phyloP scores from a whole-genome alignment of 805 yeast species.

The Candida incommunis region DNA sequence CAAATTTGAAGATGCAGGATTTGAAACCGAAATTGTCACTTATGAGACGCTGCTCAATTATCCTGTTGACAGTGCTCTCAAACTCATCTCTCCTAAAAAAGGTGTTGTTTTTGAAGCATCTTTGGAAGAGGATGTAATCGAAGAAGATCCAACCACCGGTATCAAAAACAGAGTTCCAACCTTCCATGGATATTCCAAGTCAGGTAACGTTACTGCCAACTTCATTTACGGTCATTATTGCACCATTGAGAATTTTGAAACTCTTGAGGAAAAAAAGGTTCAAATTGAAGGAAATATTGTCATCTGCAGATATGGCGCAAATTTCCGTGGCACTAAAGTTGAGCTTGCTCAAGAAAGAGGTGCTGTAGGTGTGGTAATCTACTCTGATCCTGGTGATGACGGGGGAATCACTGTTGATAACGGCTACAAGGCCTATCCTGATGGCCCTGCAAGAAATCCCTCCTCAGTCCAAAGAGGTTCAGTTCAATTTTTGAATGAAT shows the following conservation, averaged over 20 bases:
- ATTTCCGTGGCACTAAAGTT: conserved; percentile 63
- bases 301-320: conserved; percentile 48
- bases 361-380: conserved; percentile 50
- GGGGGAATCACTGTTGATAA: conserved; percentile 33
- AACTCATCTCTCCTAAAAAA: conserved; percentile 23
- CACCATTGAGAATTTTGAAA: conserved; percentile 40
- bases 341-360: conserved; percentile 64
- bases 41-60: conserved; percentile 51
- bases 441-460: conserved; percentile 69
- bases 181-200: conserved; percentile 63
- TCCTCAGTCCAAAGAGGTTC: conserved; percentile 67
- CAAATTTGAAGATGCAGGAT: conserved; percentile 47
- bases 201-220: conserved; percentile 58
- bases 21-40: conserved; percentile 36
- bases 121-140: conserved; percentile 36
- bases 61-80: conserved; percentile 42
- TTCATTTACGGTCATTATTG: conserved; percentile 62
- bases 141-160: conserved; percentile 36
- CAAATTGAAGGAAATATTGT: conserved; percentile 45
- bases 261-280: conserved; percentile 33
- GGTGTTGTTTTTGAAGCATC: conserved; percentile 36
- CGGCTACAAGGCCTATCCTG: conserved; percentile 54
- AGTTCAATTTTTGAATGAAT: conserved; percentile 42
- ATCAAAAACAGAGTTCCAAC: conserved; percentile 45
- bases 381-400: conserved; percentile 56